phyloP scores from a whole-genome alignment of 306 rosid genomes.

The Cucurbita maxima region DNA sequence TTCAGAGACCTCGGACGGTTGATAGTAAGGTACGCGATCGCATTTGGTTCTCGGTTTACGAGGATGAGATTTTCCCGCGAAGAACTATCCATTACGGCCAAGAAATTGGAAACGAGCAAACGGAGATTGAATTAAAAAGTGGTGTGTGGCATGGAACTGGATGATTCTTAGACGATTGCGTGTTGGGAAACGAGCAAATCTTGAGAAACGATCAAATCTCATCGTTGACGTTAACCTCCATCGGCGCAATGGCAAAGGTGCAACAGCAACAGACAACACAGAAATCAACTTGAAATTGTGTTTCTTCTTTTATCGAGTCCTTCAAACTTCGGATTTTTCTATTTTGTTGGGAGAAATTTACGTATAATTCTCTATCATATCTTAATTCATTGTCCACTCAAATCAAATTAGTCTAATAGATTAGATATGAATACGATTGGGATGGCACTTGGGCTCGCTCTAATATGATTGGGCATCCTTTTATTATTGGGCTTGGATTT shows the following conservation, averaged over 20 bases:
- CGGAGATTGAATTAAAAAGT: neutral
- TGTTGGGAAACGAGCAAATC: neutral
- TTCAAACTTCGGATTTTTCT: no score
- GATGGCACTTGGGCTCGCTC: no score
- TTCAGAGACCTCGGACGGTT: constrained; percentile 74
- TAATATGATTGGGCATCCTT: neutral
- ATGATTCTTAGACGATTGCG: neutral
- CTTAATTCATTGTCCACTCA: no score
- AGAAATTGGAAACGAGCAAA: neutral
- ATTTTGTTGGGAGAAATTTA: no score
- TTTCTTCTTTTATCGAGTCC: no score
- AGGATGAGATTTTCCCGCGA: constrained; percentile 42
- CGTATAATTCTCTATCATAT: no score
- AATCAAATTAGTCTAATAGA: no score
- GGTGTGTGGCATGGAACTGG: neutral
- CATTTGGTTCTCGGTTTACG: constrained; percentile 33
- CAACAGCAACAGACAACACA: neutral
- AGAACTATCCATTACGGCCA: constrained; percentile 19
- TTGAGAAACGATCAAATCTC: neutral
- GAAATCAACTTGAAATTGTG: neutral
- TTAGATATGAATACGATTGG: no score
- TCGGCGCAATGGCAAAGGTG: neutral
- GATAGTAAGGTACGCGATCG: constrained; percentile 57
- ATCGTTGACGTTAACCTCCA: neutral
- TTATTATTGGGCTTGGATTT: neutral